phyloP scores from a whole-genome alignment of 768 basidiomycete species.

The Lactarius akahatsu region DNA sequence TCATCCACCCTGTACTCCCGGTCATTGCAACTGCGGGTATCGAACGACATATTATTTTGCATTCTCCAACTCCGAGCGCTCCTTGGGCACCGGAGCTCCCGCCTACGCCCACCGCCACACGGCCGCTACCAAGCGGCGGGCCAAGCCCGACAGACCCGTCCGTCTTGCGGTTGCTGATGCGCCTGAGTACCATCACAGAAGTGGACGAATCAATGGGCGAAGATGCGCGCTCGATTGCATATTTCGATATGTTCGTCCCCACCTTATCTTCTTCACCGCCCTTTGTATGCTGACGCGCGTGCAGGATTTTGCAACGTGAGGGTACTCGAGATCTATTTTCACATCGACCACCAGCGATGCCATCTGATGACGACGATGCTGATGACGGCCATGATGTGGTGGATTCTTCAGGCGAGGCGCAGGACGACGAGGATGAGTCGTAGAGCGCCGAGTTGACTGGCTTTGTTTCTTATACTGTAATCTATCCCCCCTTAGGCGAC shows the following conservation, averaged over 20 bases:
- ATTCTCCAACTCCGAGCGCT: constrained; percentile 58
- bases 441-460: background rate
- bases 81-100: constrained; percentile 49
- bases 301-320: constrained; percentile 60
- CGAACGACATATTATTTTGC: constrained; percentile 66
- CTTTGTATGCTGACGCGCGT: constrained; percentile 20
- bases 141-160: constrained; percentile 37
- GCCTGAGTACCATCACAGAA: constrained; percentile 33
- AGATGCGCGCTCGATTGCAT: constrained; percentile 54
- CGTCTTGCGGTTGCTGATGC: constrained; percentile 40
- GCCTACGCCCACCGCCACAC: constrained; percentile 48
- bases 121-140: constrained; percentile 42
- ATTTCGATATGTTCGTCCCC: constrained; percentile 69
- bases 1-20: constrained; percentile 70
- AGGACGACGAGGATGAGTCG: background rate
- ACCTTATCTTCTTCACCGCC: constrained; percentile 22
- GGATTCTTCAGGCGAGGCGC: constrained; percentile 7
- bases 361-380: constrained; percentile 36
- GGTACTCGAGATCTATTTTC: constrained; percentile 56
- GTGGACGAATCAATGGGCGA: constrained; percentile 37
- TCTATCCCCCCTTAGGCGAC: background rate
- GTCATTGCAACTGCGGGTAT: constrained; percentile 71
- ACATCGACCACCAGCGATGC: constrained; percentile 40
- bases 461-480: background rate
- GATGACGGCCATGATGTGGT: constrained; percentile 31